Evolutionary conservation across 2,329 filamentous ascomycete genomes (phyloP), one percentile per base, ranked within the genome.

Genomic region (Pyrenophora teres): DNA sequence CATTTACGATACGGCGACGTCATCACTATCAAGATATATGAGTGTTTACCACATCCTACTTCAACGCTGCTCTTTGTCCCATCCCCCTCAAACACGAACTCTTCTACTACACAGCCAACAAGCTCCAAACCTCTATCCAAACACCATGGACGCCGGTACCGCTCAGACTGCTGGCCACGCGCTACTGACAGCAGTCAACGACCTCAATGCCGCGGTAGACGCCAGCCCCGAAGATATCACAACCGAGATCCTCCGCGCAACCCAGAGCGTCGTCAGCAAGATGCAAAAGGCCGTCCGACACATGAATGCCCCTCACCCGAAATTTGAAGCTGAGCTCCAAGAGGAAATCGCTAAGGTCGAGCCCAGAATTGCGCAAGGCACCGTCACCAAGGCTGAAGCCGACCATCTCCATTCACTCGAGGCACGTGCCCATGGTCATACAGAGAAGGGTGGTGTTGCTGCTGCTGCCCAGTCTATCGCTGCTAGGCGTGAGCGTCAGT

Each of bases 351-450:
- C 64, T 49, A 69, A 64, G 54, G 63, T 72, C 51, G 60, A 68
- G 43, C 63, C 65, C 52, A 72, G 71, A 47, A 57, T 72, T 45
- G 60, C 61, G 47, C 54, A 67, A 46, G 69, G 64, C 37, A 65
- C 65, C 6, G 67, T 76, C 49, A 74, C 72, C 27, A 70, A 60
- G 52, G 70, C 71, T 41, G 75, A 77, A 46, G 75, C 75, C 25
- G 65, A 73, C 44, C 68, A 69, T 40, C 67, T 77, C 21, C 74
- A 77, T 50, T 75, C 73, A 23, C 73, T 75, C 40, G 75, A 77
- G 55, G 69, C 72, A 46, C 71, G 74, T 30, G 71, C 65, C 38
- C 61, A 70, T 35, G 69, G 67, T 4, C 64, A 69, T 38, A 70
- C 68, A 3, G 67, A 72, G 55, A 70, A 68, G 41, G 69, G 68